phyloP scores from a whole-genome alignment of 352 stramenopile species.

The Halophytophthora batemanensis region DNA sequence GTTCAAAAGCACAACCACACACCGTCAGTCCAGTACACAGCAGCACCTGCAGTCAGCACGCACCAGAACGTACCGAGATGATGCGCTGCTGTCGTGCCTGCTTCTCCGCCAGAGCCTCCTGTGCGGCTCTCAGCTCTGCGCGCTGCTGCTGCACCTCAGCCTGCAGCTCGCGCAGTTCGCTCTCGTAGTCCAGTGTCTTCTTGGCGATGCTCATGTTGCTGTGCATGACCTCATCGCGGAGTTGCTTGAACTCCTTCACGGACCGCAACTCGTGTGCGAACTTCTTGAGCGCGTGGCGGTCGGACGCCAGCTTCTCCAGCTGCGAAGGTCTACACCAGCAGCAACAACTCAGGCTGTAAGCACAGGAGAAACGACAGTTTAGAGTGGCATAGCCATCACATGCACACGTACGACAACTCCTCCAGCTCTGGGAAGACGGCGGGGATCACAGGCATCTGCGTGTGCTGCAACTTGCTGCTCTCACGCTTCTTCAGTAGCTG shows the following conservation, averaged over 20 bases:
- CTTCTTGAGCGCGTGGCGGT: constrained; percentile 57
- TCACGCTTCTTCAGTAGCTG: constrained; percentile 28
- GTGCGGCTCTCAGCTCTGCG: constrained; percentile 39
- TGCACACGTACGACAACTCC: constrained; percentile 61
- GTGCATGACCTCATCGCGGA: constrained; percentile 71
- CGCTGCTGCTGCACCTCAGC: constrained; percentile 47
- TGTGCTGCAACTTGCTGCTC: constrained; percentile 49
- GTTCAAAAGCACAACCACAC: constrained; percentile 4
- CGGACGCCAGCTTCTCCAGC: constrained; percentile 58
- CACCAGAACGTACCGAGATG: constrained; percentile 38
- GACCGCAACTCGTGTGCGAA: constrained; percentile 59
- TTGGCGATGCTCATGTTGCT: constrained; percentile 78
- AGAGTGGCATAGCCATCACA: not conserved
- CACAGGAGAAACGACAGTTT: constrained; percentile 4
- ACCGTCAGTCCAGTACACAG: no score
- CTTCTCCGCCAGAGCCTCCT: constrained; percentile 63
- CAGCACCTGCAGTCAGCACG: not conserved
- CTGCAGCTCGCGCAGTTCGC: constrained; percentile 46
- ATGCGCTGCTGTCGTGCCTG: constrained; percentile 68
- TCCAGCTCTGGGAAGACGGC: constrained; percentile 72
- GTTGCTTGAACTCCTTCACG: constrained; percentile 66
- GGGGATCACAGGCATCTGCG: constrained; percentile 74
- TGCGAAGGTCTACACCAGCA: constrained; percentile 34
- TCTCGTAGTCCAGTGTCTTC: constrained; percentile 61
- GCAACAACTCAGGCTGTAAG: not conserved